These are phyloP conservation scores for Colletotrichum agaves DNA, from an alignment of 2,329 filamentous ascomycete genomes.

Conservation along the genomic window DNA sequence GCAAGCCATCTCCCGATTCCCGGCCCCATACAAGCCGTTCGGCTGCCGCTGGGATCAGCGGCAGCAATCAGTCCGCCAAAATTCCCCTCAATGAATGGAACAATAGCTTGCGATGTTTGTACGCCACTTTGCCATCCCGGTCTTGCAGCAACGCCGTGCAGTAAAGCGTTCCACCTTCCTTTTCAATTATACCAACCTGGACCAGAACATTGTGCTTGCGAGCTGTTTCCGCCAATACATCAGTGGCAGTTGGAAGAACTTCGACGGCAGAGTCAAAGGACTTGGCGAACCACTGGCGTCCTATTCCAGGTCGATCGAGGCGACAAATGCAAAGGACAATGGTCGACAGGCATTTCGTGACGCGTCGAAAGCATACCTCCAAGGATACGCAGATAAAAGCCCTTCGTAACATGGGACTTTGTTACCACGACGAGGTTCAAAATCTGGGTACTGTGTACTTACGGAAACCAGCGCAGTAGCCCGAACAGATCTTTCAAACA, in stretches of 20 bases:
- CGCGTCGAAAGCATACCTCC: slow-evolving; percentile 55
- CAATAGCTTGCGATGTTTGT: slow-evolving; percentile 51
- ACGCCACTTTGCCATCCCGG: slow-evolving; percentile 48
- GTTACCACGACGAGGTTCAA: not conserved
- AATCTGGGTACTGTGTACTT: slow-evolving; percentile 37
- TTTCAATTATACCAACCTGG: slow-evolving; percentile 54
- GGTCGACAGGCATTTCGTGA: slow-evolving; percentile 45
- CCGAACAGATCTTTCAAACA: too few relatives aligned
- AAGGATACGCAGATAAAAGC: slow-evolving; percentile 55
- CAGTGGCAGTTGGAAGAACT: slow-evolving; percentile 51
- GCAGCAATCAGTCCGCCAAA: slow-evolving; percentile 6
- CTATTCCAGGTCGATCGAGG: slow-evolving; percentile 37
- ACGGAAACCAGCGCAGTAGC: too few relatives aligned
- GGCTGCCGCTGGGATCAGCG: slow-evolving; percentile 52
- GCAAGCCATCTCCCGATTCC: slow-evolving; percentile 52
- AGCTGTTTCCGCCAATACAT: slow-evolving; percentile 47
- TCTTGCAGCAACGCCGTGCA: slow-evolving; percentile 52
- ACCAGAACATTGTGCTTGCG: slow-evolving; percentile 48
- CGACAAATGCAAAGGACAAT: not conserved
- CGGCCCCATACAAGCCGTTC: slow-evolving; percentile 59
- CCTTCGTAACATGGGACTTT: slow-evolving; percentile 43
- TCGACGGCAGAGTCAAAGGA: slow-evolving; percentile 52
- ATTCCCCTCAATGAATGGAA: not conserved
- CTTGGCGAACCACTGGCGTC: slow-evolving; percentile 53
- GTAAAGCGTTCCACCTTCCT: slow-evolving; percentile 53